Evolutionary conservation across 495 filamentous ascomycete species (phyloP), one percentile per base, ranked within the genome.

Genomic region (Penicillium dipodomyicola): DNA sequence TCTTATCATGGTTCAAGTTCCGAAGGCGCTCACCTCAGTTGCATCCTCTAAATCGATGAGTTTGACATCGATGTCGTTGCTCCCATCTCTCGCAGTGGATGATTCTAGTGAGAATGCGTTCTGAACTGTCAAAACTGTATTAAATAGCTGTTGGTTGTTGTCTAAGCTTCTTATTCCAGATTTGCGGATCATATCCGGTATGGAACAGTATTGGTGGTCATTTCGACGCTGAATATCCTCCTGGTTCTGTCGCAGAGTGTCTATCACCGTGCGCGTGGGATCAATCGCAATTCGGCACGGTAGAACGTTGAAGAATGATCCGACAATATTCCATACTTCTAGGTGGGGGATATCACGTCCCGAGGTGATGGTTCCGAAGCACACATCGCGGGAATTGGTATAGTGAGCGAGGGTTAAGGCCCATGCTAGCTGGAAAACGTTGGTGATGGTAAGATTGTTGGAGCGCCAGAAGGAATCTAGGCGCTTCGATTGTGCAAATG

Each of bases 311-410:
- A 48, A 48, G 5, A 48, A 48, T 20, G 45, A 48, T 5, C 45
- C 45, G 5, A 48, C 45, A 20, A 48, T 48, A 20, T 48, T 22
- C n/a, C 45, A 29, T 6, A 48, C 29, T 29, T 48, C 45, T 1
- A 30, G 27, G 1, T 12, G 3, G 0, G 45, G 29, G 1, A 0
- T 20, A 27, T 48, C 45, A 14, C 45, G 45, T 1, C 45, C 45
- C 9, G 29, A 48, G 5, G 29, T 32, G 10, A 48, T 19, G 27
- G 45, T 32, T n/a, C 45, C 45, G 10, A 48, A 48, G 27, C 27
- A 48, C 2, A 48, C 17, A 22, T 48, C 45, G 2, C 17, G 27
- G 15, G 45, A 30, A 27, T 67, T 32, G 9, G 27, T 48, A 6
- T 32, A 32, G 4, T 48, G 27, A 4, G 15, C 12, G 15, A 48